Evolutionary conservation across 78 protist genomes (phyloP), one percentile per base, ranked within the genome.

Genomic region (Goniomonas avonlea): DNA sequence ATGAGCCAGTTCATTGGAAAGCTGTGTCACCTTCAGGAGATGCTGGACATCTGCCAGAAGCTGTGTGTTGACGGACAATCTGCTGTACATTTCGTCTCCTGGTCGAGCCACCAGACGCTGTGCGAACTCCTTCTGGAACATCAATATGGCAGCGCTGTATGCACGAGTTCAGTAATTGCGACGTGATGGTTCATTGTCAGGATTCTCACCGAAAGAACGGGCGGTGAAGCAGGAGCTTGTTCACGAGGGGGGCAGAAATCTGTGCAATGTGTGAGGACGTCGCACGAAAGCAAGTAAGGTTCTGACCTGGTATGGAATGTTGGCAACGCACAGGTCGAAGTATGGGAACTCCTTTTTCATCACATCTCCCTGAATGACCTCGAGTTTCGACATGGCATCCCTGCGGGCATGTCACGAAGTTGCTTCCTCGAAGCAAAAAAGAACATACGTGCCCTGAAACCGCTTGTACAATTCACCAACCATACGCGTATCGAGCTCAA

Each of bases 401-500:
- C n/a, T n/a, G n/a, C n/a, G n/a, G n/a, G n/a, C n/a, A n/a, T n/a
- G n/a, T n/a, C n/a, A n/a, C n/a, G n/a, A n/a, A n/a, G n/a, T n/a
- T n/a, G n/a, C 86, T 11, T 50, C n/a, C n/a, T n/a, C n/a, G n/a
- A n/a, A n/a, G n/a, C 68, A n/a, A n/a, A n/a, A n/a, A n/a, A n/a
- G n/a, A n/a, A n/a, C n/a, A n/a, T n/a, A n/a, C 78, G 95, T 87
- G 21, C 91, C 94, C 47, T 77, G 77, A 48, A 96, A 85, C 23
- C 99, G 91, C 92, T 98, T 98, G 47, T 80, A 86, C 65, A 98
- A 84, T 71, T 98, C 99, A 40, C 86, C 96, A 0, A 93, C 98
- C 98, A 96, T 94, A 25, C 99, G 90, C 13, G 96, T 93, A 79
- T 98, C 99, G n/a, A 93, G 58, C 56, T 98, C 99, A 38, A 92